Evolutionary conservation across 352 stramenopile genomes (phyloP), one percentile per base, ranked within the genome.

Genomic region (Pythium sukuiense): DNA sequence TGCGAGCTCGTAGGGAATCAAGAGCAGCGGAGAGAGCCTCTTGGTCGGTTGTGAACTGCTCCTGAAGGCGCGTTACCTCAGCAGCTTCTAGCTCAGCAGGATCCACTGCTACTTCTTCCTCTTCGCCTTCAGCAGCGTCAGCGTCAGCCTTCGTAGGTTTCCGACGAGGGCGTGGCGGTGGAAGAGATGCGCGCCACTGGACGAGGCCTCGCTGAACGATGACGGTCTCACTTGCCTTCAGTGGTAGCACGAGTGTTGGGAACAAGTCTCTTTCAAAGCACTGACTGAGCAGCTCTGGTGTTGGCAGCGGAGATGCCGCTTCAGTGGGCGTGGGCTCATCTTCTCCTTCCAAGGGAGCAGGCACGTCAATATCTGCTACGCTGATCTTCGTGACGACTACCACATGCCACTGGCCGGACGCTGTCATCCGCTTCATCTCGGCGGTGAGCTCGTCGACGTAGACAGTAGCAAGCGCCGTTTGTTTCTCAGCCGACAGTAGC

Each of bases 191-290:
- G 53, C 54, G 39, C 81, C 78, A 90, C 30, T 52, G 55, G 30
- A n/a, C 39, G n/a, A 85, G 65, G 48, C 76, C 70, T n/a, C 46
- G 48, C 9, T 69, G 35, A 14, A 86, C 56, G 6, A 59, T 46
- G 13, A 69, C 45, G 0, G 76, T 71, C 57, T 87, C 80, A 0
- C 69, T 60, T 2, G 74, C 43, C 1, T 59, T 52, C 4, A 88
- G 39, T 3, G 84, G 71, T 24, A 90, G 33, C 14, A 89, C 80
- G n/a, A 88, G 59, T 6, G 75, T 62, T 26, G 84, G 81, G 43
- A 87, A 83, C 20, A 89, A n/a, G 26, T 78, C 61, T 2, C 69
- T 60, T 57, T 76, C 59, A 18, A 88, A 84, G 49, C 75, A 87
- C 6, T 55, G 52, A 26, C 71, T 65, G 8, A 92, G 54, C 11